These are phyloP conservation scores for Diplodia seriata DNA, from an alignment of 2,329 filamentous ascomycete genomes.

Conservation along the genomic window DNA sequence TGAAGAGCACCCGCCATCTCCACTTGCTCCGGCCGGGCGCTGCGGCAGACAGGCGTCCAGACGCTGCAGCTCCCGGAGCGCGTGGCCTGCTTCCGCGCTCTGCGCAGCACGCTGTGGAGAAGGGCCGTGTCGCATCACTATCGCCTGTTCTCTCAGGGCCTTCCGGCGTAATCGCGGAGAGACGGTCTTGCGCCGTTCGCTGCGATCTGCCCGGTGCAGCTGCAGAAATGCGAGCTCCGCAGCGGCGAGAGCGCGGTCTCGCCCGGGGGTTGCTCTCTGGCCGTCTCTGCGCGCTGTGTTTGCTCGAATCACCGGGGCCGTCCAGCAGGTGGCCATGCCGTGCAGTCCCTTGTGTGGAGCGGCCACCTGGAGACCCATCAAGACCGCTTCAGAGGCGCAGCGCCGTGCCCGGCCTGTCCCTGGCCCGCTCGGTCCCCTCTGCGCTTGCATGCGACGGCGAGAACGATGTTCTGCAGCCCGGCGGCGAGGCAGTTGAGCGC, in stretches of 20 bases:
- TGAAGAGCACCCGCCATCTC: conserved; percentile 29
- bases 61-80: conserved; percentile 10
- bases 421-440: conserved; percentile 1
- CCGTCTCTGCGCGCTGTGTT: conserved; percentile 18
- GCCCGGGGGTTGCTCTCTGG: conserved; percentile 18
- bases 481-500: conserved; percentile 3
- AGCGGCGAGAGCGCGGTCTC: conserved; percentile 20
- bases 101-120: conserved; percentile 26
- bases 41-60: conserved; percentile 9
- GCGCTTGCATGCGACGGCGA: conserved; percentile 23
- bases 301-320: conserved; percentile 25
- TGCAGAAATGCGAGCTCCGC: conserved; percentile 33
- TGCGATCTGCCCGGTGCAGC: conserved; percentile 33
- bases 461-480: conserved; percentile 11
- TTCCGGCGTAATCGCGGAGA: conserved; percentile 33
- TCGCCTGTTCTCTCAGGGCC: conserved; percentile 27
- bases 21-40: conserved; percentile 12
- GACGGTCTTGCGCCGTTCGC: conserved; percentile 29
- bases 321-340: conserved; percentile 25
- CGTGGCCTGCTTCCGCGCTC: conserved; percentile 25
- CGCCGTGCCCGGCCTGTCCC: conserved; percentile 16
- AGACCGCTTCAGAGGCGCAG: conserved; percentile 28
- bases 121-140: conserved; percentile 32
- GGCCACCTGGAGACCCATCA: conserved; percentile 29
- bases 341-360: conserved; percentile 31